phyloP scores from a whole-genome alignment of 768 basidiomycete species.

The Chalciporus sphaerocephalus region DNA sequence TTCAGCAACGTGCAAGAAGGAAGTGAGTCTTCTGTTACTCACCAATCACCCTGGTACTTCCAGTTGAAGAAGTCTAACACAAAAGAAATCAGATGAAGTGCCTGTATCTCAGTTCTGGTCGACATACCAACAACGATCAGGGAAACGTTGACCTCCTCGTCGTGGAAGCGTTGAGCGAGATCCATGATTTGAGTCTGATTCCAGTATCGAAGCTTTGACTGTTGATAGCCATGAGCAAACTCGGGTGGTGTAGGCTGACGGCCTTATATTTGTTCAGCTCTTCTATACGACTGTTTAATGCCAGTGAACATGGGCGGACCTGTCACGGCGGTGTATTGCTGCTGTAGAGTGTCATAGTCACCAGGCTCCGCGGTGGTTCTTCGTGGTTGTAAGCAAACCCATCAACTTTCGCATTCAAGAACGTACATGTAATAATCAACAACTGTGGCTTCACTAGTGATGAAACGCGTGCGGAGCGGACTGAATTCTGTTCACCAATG shows the following conservation, averaged over 20 bases:
- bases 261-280: not conserved
- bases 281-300: not conserved
- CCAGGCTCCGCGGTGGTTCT: conserved; percentile 35
- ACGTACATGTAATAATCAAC: too few relatives aligned
- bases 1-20: too few relatives aligned
- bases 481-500: not conserved
- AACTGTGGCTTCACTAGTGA: not conserved
- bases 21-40: too few relatives aligned
- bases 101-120: not conserved
- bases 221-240: conserved; percentile 35
- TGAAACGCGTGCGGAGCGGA: not conserved
- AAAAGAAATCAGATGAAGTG: too few relatives aligned
- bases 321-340: conserved; percentile 36
- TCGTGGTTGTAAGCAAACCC: not conserved
- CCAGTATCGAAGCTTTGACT: conserved; percentile 37
- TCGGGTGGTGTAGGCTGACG: conserved; percentile 29
- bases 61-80: too few relatives aligned
- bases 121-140: conserved; percentile 33
- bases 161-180: conserved; percentile 36
- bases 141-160: conserved; percentile 34
- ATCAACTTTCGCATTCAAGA: too few relatives aligned
- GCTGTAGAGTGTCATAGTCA: conserved; percentile 35
- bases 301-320: conserved; percentile 16
- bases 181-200: conserved; percentile 34
- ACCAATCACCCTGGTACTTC: too few relatives aligned